phyloP scores from a whole-genome alignment of 768 basidiomycete species.

The Trametes cingulata region DNA sequence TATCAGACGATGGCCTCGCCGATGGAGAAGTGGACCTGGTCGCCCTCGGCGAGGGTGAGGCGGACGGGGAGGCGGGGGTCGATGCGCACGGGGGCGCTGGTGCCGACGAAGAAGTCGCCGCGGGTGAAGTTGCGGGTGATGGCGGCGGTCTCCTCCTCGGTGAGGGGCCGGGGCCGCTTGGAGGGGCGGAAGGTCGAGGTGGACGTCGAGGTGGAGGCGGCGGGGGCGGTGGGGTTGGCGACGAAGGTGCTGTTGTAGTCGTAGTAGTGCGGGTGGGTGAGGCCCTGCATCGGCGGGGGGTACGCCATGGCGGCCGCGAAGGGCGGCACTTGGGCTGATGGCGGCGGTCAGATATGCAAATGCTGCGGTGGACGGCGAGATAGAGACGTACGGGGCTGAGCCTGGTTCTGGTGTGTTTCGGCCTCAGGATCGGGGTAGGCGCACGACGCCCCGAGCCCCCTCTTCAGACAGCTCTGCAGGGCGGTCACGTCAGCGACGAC shows the following conservation, averaged over 20 bases:
- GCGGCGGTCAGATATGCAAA: constrained; percentile 14
- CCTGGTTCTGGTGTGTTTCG: constrained; percentile 27
- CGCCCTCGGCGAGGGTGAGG: constrained; percentile 78
- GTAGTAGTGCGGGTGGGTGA: constrained; percentile 68
- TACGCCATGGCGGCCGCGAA: constrained; percentile 41
- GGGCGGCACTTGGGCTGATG: constrained; percentile 36
- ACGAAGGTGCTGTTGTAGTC: constrained; percentile 57
- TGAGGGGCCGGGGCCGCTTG: constrained; percentile 77
- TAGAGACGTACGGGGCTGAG: constrained; percentile 25
- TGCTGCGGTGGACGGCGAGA: constrained; percentile 1
- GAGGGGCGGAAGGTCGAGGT: constrained; percentile 78
- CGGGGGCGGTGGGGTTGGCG: constrained; percentile 44
- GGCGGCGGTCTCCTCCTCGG: constrained; percentile 81
- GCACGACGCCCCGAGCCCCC: constrained; percentile 69
- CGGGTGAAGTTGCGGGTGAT: constrained; percentile 81
- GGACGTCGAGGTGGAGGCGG: constrained; percentile 49
- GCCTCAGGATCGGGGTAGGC: constrained; percentile 78
- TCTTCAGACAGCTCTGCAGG: constrained; percentile 75
- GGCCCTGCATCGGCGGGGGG: constrained; percentile 39
- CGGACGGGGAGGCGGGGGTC: constrained; percentile 79
- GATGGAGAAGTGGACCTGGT: constrained; percentile 71
- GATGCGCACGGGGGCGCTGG: constrained; percentile 79
- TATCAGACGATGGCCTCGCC: constrained; percentile 48
- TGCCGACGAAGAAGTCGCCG: constrained; percentile 82
- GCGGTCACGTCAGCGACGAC: not conserved